phyloP scores from a whole-genome alignment of 2,329 filamentous ascomycete genomes.

The Penicillium sp. region DNA sequence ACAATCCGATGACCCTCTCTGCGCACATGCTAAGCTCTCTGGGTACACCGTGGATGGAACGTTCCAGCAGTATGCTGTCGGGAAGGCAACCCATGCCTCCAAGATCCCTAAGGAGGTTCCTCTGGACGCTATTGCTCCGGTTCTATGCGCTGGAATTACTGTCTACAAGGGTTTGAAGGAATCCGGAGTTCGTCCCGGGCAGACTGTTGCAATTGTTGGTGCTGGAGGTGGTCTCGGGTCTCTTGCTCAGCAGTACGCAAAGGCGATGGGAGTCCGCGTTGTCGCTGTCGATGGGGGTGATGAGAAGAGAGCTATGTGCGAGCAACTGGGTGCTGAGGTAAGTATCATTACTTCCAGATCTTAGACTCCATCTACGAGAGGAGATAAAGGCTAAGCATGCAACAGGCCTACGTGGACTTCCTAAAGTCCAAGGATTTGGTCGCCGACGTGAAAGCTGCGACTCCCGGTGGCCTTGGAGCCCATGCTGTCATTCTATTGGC shows the following conservation, averaged over 20 bases:
- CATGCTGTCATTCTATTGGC: slow-evolving; percentile 84
- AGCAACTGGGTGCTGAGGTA: slow-evolving; percentile 67
- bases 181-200: slow-evolving; percentile 70
- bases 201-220: slow-evolving; percentile 81
- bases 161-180: slow-evolving; percentile 91
- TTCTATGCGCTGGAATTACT: slow-evolving; percentile 83
- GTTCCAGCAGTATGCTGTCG: slow-evolving; percentile 90
- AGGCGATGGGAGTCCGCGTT: slow-evolving; percentile 79
- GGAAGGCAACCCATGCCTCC: slow-evolving; percentile 81
- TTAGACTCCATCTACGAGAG: background rate
- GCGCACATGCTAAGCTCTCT: slow-evolving; percentile 70
- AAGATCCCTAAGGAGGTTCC: slow-evolving; percentile 75
- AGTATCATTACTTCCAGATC: slow-evolving; percentile 2
- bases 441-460: slow-evolving; percentile 77
- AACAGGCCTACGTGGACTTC: slow-evolving; percentile 72
- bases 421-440: slow-evolving; percentile 71
- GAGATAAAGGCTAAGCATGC: background rate
- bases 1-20: slow-evolving; percentile 76
- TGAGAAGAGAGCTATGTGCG: slow-evolving; percentile 71
- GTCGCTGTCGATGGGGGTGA: slow-evolving; percentile 82
- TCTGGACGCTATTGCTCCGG: slow-evolving; percentile 75
- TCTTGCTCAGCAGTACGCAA: slow-evolving; percentile 83
- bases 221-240: slow-evolving; percentile 81
- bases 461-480: slow-evolving; percentile 67
- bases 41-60: slow-evolving; percentile 90